Base-by-base conservation (phyloP, 2,329 filamentous ascomycete species). In the Pseudocercospora ulei region DNA sequence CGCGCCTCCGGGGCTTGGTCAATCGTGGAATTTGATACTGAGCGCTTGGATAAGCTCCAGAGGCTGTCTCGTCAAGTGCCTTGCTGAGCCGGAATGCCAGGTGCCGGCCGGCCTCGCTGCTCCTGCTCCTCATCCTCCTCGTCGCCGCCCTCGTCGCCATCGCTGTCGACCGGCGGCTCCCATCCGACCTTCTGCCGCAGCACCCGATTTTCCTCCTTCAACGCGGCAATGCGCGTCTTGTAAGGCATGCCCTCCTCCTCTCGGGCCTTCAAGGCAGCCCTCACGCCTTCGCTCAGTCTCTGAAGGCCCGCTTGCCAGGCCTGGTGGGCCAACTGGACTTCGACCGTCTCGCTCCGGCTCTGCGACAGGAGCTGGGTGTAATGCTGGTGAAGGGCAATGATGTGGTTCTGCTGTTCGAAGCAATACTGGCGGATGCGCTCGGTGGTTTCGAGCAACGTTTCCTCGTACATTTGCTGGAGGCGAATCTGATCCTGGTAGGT, bases 161-260 rank as follows among this genome's bases (percentile, higher is more conserved):
- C 58, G 31, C 61, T 60, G 25, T 53, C 55, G 30, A 44, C 55
- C 7, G 48, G 41, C 31, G 62, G 59, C 40, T 68, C 64, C 66
- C 66, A 69, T 3, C 66, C 66, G 1, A 58, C 65, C 50, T 67
- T 56, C 17, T 56, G 43, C 34, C 67, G 58, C 48, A 71, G 48
- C 18, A 68, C 56, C 27, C 63, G 52, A 44, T 70, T 71, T 55
- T 71, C 67, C 47, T 66, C 63, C 44, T 63, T 68, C 39, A 70
- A 41, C 17, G 57, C 63, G 27, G 59, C 60, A 3, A 67, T 55
- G 44, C 60, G 60, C 20, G 57, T 55, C 43, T 58, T 54, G 38
- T 62, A 59, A 3, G 57, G 59, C 44, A 59, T 44, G 29, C 47
- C 46, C 43, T 56, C 56, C 19, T 67, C 62, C 2, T 56, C 59